phyloP scores from a whole-genome alignment of 176 grass and related monocot species.

The Thalia dealbata region DNA sequence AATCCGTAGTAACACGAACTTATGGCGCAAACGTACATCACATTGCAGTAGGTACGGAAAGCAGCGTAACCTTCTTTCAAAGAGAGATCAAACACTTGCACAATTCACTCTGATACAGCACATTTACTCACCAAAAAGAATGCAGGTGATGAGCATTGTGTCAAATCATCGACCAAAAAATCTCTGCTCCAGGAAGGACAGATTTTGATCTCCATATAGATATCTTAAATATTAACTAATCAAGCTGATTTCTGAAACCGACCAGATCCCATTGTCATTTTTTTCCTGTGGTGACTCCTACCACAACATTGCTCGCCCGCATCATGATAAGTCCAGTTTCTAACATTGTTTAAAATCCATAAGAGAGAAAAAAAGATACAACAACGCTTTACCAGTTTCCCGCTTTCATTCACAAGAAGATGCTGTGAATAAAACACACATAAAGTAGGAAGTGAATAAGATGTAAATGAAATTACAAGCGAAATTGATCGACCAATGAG shows the following conservation, averaged over 20 bases:
- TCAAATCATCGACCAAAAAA: background rate
- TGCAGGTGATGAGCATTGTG: background rate
- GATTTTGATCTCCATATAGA: background rate
- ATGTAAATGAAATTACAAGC: background rate
- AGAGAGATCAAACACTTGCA: background rate
- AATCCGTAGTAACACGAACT: background rate
- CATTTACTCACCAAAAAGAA: background rate
- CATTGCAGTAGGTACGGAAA: background rate
- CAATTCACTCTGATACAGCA: background rate
- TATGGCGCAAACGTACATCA: background rate
- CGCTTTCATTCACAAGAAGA: constrained; percentile 64
- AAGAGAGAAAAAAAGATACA: background rate
- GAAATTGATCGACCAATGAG: background rate
- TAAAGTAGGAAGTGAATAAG: background rate
- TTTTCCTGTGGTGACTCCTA: constrained; percentile 58
- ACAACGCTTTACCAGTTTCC: constrained; percentile 58
- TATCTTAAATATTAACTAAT: background rate
- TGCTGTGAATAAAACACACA: constrained; percentile 33
- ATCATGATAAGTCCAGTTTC: background rate
- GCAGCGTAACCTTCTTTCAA: background rate
- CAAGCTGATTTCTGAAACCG: background rate
- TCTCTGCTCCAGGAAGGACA: background rate
- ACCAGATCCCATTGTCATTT: background rate
- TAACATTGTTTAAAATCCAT: background rate
- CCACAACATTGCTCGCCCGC: constrained; percentile 86